These are phyloP conservation scores for Pseudogymnoascus sp. DNA, from an alignment of 2,329 filamentous ascomycete genomes.

Conservation along the genomic window DNA sequence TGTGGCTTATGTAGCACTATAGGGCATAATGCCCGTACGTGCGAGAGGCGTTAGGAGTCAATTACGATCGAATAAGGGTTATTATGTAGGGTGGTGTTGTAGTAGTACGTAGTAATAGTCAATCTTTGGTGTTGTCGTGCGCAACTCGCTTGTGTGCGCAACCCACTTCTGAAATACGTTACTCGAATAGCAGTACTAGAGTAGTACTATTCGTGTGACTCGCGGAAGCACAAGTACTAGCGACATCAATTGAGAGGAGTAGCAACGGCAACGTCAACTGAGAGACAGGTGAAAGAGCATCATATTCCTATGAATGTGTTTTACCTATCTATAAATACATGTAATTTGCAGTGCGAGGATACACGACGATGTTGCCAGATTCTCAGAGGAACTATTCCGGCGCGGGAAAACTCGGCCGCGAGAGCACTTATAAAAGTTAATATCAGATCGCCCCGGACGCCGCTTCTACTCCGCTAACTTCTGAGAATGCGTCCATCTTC, in stretches of 20 bases:
- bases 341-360: background rate
- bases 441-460: background rate
- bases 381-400: background rate
- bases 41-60: no score
- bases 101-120: no score
- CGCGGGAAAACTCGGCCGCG: background rate
- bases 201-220: background rate
- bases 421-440: background rate
- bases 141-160: background rate
- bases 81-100: no score
- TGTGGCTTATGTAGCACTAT: no score
- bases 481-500: background rate
- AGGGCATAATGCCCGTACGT: no score
- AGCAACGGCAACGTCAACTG: background rate
- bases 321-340: background rate
- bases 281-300: background rate
- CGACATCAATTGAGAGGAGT: background rate
- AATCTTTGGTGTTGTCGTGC: background rate
- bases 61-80: no score
- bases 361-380: background rate
- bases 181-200: no score
- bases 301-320: background rate
- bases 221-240: background rate
- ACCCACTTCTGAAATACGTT: background rate
- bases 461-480: background rate